These are phyloP conservation scores for Globisporangium viniferum DNA, from an alignment of 352 stramenopile genomes.

Conservation along the genomic window DNA sequence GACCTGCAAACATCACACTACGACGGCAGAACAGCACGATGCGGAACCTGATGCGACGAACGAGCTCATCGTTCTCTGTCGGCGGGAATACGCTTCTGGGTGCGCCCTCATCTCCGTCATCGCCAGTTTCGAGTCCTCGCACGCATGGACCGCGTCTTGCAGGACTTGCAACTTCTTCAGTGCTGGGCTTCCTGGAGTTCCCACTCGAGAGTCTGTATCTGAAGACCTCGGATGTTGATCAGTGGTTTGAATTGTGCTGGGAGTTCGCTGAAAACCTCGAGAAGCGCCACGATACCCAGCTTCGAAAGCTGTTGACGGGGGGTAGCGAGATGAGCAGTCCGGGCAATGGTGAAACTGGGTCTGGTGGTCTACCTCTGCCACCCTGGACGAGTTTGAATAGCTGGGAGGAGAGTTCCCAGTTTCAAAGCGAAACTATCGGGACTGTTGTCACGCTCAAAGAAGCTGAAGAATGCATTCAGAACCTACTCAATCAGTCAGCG, in stretches of 20 bases:
- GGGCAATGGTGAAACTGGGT: background rate
- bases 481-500: background rate
- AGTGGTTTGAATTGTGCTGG: conserved; percentile 14
- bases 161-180: background rate
- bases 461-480: background rate
- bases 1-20: background rate
- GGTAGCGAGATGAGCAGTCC: background rate
- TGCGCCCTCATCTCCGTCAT: background rate
- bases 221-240: conserved; percentile 1
- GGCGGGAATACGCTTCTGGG: background rate
- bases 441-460: background rate
- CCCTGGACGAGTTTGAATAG: background rate
- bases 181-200: conserved; percentile 9
- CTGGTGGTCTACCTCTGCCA: too few species aligned
- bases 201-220: conserved; percentile 1
- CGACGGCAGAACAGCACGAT: conserved; percentile 4
- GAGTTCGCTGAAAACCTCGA: conserved; percentile 12
- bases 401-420: background rate
- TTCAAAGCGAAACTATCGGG: background rate
- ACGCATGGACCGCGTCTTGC: background rate
- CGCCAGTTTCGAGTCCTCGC: background rate
- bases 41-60: background rate
- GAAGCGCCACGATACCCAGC: background rate
- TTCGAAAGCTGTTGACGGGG: conserved; percentile 5
- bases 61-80: conserved; percentile 5